A percentile compares a stretch with the other conserved stretches of the same genome.
Evolutionary conservation across 306 rosid species (phyloP).

Genomic region (Morella rubra): DNA sequence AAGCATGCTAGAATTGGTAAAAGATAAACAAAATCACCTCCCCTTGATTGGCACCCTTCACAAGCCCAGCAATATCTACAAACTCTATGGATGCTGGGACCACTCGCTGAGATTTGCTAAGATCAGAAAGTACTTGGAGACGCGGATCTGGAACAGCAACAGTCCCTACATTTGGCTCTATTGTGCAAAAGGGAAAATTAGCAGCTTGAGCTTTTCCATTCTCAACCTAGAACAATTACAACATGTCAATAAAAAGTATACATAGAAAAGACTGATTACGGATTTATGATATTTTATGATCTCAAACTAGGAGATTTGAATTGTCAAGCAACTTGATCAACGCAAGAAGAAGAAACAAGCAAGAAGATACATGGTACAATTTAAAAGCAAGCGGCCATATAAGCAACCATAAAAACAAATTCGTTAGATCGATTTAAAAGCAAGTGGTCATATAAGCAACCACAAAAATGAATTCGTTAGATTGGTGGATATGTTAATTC

Average conservation of each 20-base stretch:
- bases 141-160: constrained; percentile 98
- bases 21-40: constrained; percentile 55
- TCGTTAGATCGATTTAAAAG: background rate
- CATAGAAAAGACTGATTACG: background rate
- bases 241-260: constrained; percentile 21
- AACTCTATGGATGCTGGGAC: constrained; percentile 96
- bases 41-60: constrained; percentile 97
- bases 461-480: too few species aligned
- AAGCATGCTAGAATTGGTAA: constrained; percentile 11
- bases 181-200: constrained; percentile 95
- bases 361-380: background rate
- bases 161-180: constrained; percentile 97
- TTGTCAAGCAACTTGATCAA: constrained; percentile 20
- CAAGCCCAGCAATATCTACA: constrained; percentile 96
- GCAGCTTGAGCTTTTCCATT: constrained; percentile 99
- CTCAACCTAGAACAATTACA: constrained; percentile 66
- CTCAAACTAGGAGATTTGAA: constrained; percentile 12
- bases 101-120: constrained; percentile 79
- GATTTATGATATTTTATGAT: too few species aligned
- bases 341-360: background rate
- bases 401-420: background rate
- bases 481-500: background rate
- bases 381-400: background rate
- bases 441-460: background rate
- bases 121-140: constrained; percentile 77